These are phyloP conservation scores for Hericium alpestre DNA, from an alignment of 768 basidiomycete species.

Conservation along the genomic window DNA sequence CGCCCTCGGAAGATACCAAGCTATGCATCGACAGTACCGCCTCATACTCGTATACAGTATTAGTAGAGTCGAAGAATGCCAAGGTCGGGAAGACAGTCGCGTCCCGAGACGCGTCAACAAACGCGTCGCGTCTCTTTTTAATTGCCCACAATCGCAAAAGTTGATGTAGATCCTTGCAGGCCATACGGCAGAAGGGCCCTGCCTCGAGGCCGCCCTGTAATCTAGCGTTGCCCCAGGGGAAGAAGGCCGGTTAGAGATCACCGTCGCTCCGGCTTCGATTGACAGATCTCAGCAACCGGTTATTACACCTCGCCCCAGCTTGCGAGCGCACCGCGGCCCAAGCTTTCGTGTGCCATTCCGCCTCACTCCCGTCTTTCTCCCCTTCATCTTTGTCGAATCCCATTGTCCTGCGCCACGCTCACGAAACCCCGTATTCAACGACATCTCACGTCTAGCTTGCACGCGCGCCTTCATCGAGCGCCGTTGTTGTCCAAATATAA, in stretches of 20 bases:
- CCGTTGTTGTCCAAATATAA: not conserved
- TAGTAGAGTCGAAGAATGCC: not conserved
- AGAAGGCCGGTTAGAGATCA: not conserved
- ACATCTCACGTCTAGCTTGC: not conserved
- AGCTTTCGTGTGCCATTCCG: not conserved
- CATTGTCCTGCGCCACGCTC: not conserved
- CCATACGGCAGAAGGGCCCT: not conserved
- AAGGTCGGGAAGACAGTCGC: not conserved
- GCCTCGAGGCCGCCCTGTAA: not conserved
- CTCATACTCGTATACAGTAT: no score
- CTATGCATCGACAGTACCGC: no score
- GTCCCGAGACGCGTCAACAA: not conserved
- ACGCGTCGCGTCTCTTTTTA: not conserved
- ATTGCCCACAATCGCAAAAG: not conserved
- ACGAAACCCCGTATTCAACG: not conserved
- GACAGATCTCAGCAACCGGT: not conserved
- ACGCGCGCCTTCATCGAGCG: not conserved
- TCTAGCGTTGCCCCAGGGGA: not conserved
- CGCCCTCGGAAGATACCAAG: no score
- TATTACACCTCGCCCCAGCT: not conserved
- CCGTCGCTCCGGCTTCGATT: constrained; percentile 2
- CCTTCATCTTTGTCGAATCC: not conserved
- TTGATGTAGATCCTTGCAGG: not conserved
- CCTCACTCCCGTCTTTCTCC: not conserved
- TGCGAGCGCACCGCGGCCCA: not conserved